Base-by-base conservation (phyloP, 768 basidiomycete species). In the Agrocybe pediades region DNA sequence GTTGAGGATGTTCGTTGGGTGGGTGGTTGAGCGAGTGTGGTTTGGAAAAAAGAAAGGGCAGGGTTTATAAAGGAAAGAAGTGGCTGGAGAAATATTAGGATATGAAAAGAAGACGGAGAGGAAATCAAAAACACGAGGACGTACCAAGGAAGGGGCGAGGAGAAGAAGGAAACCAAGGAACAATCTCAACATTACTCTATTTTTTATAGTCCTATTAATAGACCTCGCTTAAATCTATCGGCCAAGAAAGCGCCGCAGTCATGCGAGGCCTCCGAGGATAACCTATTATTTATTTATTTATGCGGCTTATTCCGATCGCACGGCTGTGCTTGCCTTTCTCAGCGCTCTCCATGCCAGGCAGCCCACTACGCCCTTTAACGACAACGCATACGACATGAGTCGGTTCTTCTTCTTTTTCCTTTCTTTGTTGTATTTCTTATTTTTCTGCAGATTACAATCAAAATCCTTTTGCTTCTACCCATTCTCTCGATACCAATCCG, bases 401-500 rank as follows among this genome's bases (percentile, higher is more conserved):
- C 58, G 53, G 71, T 62, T 29, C 42, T 42, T 51, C 42, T 51
- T 52, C 4, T 49, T 46, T 46, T 25, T 41, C 23, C 24, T 44
- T 23, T 4, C 23, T 43, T 26, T 29, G 19, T 53, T 41, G 46
- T 53, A 46, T 46, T 63, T 24, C 51, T 52, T 33, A 46, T 47
- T 44, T 53, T 17, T 41, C 49, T 73, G 69, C 68, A 60, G 71
- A 69, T 52, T 72, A 70, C 60, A 77, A 77, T 43, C 80, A 89
- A 66, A 92, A 94, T 60, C 92, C 92, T 0, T 94, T 94, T 71
- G 86, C 90, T 8, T 92, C 91, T 9, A 83, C 87, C 15, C 84
- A 90, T 63, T 90, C 90, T 2, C 86, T 94, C 46, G 92, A 93
- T 66, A 78, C 83, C 51, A 95, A 95, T 69, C 92, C 92, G 1